These are phyloP conservation scores for Glycyrrhiza uralensis DNA, from an alignment of 306 rosid species.

Conservation along the genomic window DNA sequence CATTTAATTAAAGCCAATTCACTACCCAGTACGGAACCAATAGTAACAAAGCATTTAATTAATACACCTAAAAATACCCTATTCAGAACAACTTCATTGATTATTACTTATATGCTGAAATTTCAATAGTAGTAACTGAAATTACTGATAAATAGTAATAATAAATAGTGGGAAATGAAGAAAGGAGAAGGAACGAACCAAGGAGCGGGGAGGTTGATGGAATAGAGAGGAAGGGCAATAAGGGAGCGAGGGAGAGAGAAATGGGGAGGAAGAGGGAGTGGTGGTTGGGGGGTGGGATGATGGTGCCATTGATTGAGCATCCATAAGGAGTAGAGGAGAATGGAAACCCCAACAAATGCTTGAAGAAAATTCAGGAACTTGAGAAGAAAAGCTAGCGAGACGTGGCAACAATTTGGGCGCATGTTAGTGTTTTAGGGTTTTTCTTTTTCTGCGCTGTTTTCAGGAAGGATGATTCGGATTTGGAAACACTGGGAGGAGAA, in stretches of 20 bases:
- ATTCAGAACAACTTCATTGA: not conserved
- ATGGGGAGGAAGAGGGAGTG: slow-evolving; percentile 24
- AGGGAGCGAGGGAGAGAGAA: slow-evolving; percentile 30
- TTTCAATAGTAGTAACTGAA: not conserved
- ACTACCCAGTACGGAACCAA: not conserved
- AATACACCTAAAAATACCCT: slow-evolving; percentile 12
- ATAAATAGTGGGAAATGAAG: not conserved
- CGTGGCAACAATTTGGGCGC: slow-evolving; percentile 73
- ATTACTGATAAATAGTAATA: not conserved
- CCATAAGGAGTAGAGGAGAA: slow-evolving; percentile 77
- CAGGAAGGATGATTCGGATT: not conserved
- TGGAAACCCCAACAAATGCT: slow-evolving; percentile 75
- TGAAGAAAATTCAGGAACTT: slow-evolving; percentile 78
- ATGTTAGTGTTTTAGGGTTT: slow-evolving; percentile 45
- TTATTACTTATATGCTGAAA: not conserved
- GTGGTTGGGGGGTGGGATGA: slow-evolving; percentile 48
- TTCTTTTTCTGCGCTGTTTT: not conserved
- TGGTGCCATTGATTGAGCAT: slow-evolving; percentile 78
- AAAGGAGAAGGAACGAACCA: slow-evolving; percentile 41
- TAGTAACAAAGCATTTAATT: not conserved
- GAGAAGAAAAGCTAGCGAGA: slow-evolving; percentile 68
- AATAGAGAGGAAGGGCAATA: slow-evolving; percentile 36
- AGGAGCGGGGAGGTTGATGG: slow-evolving; percentile 70
- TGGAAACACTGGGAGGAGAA: not conserved
- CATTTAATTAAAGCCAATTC: not conserved